Conservation (phyloP, 192 early-diverging fungal species). For the Gamsiella multidivaricata region DNA sequence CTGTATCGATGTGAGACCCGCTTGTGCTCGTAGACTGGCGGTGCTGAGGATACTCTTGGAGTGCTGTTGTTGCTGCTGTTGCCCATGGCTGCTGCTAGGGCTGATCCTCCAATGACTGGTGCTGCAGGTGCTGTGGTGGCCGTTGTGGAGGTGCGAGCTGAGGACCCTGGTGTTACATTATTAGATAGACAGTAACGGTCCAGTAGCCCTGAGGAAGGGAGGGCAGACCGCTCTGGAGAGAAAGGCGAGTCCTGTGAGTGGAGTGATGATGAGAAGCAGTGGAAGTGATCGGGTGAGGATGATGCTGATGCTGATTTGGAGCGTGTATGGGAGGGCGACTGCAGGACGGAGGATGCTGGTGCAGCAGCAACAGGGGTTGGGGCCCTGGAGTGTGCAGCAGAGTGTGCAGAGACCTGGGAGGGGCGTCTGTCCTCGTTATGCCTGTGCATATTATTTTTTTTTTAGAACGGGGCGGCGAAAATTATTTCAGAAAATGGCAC, state of each 20-base stretch:
- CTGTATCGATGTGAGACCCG: conserved; percentile 30
- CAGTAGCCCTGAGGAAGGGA: too few species aligned
- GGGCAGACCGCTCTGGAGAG: too few species aligned
- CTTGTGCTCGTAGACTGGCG: conserved; percentile 34
- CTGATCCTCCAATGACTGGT: not conserved
- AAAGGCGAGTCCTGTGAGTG: too few species aligned
- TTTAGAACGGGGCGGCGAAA: too few species aligned
- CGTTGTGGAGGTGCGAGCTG: not conserved
- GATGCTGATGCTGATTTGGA: conserved; percentile 11
- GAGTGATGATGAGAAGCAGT: not conserved
- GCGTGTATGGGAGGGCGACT: conserved; percentile 23
- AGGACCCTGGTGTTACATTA: not conserved
- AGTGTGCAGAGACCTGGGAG: too few species aligned
- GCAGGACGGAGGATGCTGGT: conserved; percentile 4
- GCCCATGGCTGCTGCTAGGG: not conserved
- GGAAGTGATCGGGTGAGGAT: not conserved
- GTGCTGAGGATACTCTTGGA: not conserved
- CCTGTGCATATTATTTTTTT: conserved; percentile 2
- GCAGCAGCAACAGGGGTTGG: not conserved
- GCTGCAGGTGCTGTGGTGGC: not conserved
- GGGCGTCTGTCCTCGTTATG: too few species aligned
- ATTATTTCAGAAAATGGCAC: not conserved
- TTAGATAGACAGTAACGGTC: too few species aligned
- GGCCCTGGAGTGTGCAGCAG: not conserved
- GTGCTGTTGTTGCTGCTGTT: not conserved